Base-by-base conservation (phyloP, 768 basidiomycete species). In the Lactifluus volemus region DNA sequence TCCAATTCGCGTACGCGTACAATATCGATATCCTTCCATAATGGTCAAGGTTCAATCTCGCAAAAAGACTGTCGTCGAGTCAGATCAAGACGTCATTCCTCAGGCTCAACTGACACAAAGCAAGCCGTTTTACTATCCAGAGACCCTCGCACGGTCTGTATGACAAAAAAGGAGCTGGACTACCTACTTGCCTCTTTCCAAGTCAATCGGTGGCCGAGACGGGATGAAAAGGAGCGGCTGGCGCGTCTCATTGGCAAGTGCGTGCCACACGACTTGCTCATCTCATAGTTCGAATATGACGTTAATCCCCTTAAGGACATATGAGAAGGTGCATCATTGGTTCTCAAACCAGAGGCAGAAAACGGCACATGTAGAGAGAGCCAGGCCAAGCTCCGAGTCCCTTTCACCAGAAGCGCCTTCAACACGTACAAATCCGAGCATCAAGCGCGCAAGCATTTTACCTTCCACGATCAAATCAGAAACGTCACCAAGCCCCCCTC, bases 291-390 rank as follows among this genome's bases (percentile, higher is more conserved):
- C 34, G 52, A 21, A 34, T 8, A n/a, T 25, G 5, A 14, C 55
- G 38, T 29, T 53, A 19, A 62, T 45, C 12, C 4, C 12, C 17
- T 38, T 29, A 62, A 62, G 61, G 39, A 48, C 61, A 11, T 62
- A 58, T 19, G 55, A 62, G 32, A 62, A 62, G 38, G 51, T 62
- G 21, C 50, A 62, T 15, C 61, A 62, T 34, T 62, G 61, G 61
- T 62, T 62, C 56, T 63, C 61, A 19, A 63, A 63, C 39, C 61
- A 63, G 48, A 53, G 61, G 48, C 61, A 63, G 32, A 63, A 63
- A 49, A 25, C 54, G 52, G 61, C 57, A 14, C 49, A 53, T 12
- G 57, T 63, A 17, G 61, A 63, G 41, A 63, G 58, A 42, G 56
- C 45, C 4, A 19, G 49, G 14, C 42, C 47, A 30, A 11, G 21